These are phyloP conservation scores for Desmodesmus armatus DNA, from an alignment of 139 green algal genomes.

Conservation along the genomic window DNA sequence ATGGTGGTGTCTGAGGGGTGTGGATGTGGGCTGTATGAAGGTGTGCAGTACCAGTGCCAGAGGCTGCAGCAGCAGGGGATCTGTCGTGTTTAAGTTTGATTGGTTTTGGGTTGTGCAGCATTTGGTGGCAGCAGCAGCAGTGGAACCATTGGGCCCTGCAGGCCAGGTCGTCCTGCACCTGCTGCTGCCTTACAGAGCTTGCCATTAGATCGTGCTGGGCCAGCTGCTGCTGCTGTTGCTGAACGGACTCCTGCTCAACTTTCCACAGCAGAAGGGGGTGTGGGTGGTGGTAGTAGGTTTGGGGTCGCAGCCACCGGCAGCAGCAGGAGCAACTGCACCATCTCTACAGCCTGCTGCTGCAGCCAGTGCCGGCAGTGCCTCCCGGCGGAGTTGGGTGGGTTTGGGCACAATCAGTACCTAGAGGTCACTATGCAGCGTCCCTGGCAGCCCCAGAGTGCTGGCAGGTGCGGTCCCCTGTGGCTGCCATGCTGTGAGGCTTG, in stretches of 20 bases:
- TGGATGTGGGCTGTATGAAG: not conserved
- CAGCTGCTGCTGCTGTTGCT: constrained; percentile 33
- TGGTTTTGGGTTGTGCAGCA: not conserved
- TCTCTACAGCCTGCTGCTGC: not conserved
- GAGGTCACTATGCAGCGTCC: not conserved
- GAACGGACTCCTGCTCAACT: not conserved
- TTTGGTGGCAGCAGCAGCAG: constrained; percentile 1
- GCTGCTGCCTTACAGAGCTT: constrained; percentile 7
- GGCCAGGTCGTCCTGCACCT: constrained; percentile 2
- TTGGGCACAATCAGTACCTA: not conserved
- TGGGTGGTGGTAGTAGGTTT: not conserved
- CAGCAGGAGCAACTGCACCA: constrained; percentile 14
- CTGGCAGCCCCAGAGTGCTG: not conserved
- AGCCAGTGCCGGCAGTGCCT: not conserved
- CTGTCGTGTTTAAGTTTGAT: constrained; percentile 12
- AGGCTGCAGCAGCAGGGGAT: constrained; percentile 13
- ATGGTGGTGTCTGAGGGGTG: not conserved
- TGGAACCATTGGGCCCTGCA: not conserved
- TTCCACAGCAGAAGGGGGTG: not conserved
- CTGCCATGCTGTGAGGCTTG: constrained; percentile 19
- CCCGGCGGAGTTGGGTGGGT: not conserved
- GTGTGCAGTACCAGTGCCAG: not conserved
- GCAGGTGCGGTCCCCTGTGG: not conserved
- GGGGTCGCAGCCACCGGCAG: not conserved
- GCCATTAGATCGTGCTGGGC: not conserved